phyloP scores from a whole-genome alignment of 768 basidiomycete species.

The Pulveroboletus sp. region DNA sequence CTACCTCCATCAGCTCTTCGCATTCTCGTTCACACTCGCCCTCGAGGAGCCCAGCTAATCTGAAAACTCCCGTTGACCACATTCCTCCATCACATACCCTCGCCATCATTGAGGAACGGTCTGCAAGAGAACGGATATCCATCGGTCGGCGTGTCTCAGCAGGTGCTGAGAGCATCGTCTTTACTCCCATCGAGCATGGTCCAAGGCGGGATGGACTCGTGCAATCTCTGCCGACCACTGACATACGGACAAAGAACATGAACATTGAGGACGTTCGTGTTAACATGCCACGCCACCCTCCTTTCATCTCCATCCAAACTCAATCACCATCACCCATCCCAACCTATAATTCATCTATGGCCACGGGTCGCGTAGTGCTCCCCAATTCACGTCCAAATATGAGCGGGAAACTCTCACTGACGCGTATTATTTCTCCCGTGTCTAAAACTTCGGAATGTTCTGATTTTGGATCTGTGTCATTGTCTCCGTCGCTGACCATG shows the following conservation, averaged over 20 bases:
- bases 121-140: slow-evolving; percentile 16
- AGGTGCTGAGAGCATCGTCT: slow-evolving; percentile 21
- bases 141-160: slow-evolving; percentile 11
- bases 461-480: slow-evolving; percentile 4
- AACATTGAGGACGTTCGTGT: slow-evolving; percentile 27
- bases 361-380: neutral
- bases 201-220: slow-evolving; percentile 20
- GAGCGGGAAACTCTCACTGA: slow-evolving; percentile 20
- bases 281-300: slow-evolving; percentile 20
- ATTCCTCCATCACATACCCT: slow-evolving; percentile 23
- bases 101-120: slow-evolving; percentile 38
- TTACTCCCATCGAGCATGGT: slow-evolving; percentile 15
- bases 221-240: neutral
- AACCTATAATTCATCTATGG: slow-evolving; percentile 3
- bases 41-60: slow-evolving; percentile 30
- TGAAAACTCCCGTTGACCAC: slow-evolving; percentile 33
- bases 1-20: slow-evolving; percentile 35
- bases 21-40: slow-evolving; percentile 31
- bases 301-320: slow-evolving; percentile 15
- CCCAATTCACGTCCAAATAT: slow-evolving; percentile 8
- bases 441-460: slow-evolving; percentile 13
- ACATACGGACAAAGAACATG: slow-evolving; percentile 22
- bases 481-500: slow-evolving; percentile 17
- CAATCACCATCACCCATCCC: slow-evolving; percentile 14
- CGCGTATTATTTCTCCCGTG: slow-evolving; percentile 24